Base-by-base conservation (phyloP, 2,329 filamentous ascomycete species). In the Ophiostoma perfectum region DNA sequence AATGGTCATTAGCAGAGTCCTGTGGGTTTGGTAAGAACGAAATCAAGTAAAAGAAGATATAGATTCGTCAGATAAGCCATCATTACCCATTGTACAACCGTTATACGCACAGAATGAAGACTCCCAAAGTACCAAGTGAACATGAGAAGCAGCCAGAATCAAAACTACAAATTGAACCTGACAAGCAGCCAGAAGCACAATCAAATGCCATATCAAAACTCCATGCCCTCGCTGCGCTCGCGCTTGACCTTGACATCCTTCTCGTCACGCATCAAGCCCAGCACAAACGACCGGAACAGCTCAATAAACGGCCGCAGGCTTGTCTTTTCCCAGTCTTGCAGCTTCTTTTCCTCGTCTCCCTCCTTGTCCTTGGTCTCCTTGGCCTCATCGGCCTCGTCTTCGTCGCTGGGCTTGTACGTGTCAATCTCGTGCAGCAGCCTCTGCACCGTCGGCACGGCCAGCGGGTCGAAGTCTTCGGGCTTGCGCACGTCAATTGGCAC, bases 261-360 rank as follows among this genome's bases (percentile, higher is more conserved):
- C 76, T 89, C 88, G 70, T 96, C 94, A 77, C 89, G 93, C 77
- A 97, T 83, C 68, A 99, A 78, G 0, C 81, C 84, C 9, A 86
- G 84, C 7, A 98, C 92, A 78, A 97, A 96, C 0, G 83, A 84
- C 73, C 90, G 86, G 78, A 99, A 98, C 73, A 90, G 89, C 69
- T 98, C 93, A 47, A 98, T 88, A 76, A 96, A 98, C 8, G 93
- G 92, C 80, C 90, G 96, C 75, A 99, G 78, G 72, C 92, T 92
- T 38, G 95, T 99, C 86, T 98, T 99, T 80, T 99, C 94, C 88
- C 94, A 98, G 76, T 99, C 95, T 73, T 89, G 86, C 64, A 91
- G 74, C 68, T 73, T 74, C 73, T 79, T 80, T 0, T 55, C 65
- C 52, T 72, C 77, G 42, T 74, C 72, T 7, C 71, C 75, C 0